Base-by-base conservation (phyloP, 306 rosid genomes). In the Citrullus colocynthis region DNA sequence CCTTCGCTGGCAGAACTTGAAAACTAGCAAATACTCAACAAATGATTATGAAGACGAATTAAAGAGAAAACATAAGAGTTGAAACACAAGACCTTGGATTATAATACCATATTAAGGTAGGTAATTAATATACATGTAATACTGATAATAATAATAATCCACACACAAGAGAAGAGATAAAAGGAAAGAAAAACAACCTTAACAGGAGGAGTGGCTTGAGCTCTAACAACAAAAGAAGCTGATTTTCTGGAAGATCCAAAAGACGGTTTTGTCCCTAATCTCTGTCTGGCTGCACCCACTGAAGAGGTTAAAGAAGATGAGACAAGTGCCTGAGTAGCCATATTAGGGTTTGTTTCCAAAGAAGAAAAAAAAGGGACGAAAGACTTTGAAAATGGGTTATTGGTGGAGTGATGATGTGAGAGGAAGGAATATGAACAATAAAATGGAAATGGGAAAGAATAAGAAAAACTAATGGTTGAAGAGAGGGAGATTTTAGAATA, bases 291-390 rank as follows among this genome's bases (percentile, higher is more conserved):
- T 78, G 86, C 86, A 74, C 90, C 91, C 0, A 88, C 85, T 9
- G 97, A 87, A 51, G 97, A 86, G 78, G 91, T 88, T 44, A 95
- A 86, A 56, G 97, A 95, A 1, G 97, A 92, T 2, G 98, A 95
- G 2, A 89, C 89, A 36, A 95, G 80, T 14, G 97, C 97, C 78
- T 92, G 97, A 64, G 96, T 80, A 55, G 98, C 97, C 98, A 94
- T 94, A 48, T 48, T 48, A 30, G 44, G 15, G 57, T 39, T 64
- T 24, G 4, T 34, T 16, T 24, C 36, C 12, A 7, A 16, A 71
- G 58, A 70, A 55, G 12, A 6, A 18, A 67, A 41, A n/a, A 18
- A 5, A 18, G 5, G 48, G 57, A 2, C 1, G 36, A 24, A 24
- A 24, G 28, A 1, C 28, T 24, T 24, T 24, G 28, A 24, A 24